A percentile compares a stretch with the other conserved stretches of the same genome.
Conservation (phyloP, 1,139 yeast species). For the Sugiyamaella paludigena region DNA sequence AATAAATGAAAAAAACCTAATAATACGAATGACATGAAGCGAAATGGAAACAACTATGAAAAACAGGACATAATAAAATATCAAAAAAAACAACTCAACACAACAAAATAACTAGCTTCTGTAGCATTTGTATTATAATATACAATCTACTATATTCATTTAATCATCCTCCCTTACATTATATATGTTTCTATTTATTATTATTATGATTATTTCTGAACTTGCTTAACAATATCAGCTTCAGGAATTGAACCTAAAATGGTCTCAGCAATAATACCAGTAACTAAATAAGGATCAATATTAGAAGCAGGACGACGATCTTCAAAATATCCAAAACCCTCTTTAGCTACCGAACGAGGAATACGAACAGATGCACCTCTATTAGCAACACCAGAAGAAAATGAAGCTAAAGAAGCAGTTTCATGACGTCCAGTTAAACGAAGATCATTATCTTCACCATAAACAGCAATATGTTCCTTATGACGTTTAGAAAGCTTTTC, state of each 20-base stretch:
- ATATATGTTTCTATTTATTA: no score
- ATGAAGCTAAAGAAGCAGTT: slow-evolving; percentile 89
- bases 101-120: no score
- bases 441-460: slow-evolving; percentile 90
- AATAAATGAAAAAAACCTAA: no score
- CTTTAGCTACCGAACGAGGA: slow-evolving; percentile 98
- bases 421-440: slow-evolving; percentile 98
- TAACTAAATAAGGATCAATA: slow-evolving; percentile 97
- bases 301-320: slow-evolving; percentile 99
- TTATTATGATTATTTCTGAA: slow-evolving; percentile 2
- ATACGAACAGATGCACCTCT: slow-evolving; percentile 99
- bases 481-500: slow-evolving; percentile 95
- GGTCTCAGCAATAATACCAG: slow-evolving; percentile 97
- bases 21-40: no score
- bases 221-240: slow-evolving; percentile 74
- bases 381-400: slow-evolving; percentile 98
- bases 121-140: no score
- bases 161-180: no score
- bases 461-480: slow-evolving; percentile 90
- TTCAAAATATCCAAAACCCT: slow-evolving; percentile 97
- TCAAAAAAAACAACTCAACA: no score
- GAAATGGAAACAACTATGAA: no score
- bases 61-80: no score
- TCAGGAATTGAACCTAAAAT: slow-evolving; percentile 93
- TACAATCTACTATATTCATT: no score